These are phyloP conservation scores for Penicillium sp. DNA, from an alignment of 2,329 filamentous ascomycete species.

Conservation along the genomic window DNA sequence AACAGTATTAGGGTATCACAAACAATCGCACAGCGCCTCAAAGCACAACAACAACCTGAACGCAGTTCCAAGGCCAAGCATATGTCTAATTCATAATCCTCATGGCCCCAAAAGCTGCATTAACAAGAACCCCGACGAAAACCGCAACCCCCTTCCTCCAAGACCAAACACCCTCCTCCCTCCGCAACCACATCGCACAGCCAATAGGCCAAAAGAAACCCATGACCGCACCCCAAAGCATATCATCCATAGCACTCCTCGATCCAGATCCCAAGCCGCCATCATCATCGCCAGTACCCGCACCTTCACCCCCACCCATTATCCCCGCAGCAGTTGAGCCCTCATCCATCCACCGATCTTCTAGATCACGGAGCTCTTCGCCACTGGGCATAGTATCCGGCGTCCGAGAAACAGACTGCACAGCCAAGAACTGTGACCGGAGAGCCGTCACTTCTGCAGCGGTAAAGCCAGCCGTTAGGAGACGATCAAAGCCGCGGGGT, in stretches of 20 bases:
- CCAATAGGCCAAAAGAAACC: conserved; percentile 96
- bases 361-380: conserved; percentile 71
- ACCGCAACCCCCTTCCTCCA: conserved; percentile 84
- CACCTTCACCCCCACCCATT: conserved; percentile 45
- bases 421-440: conserved; percentile 82
- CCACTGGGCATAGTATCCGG: conserved; percentile 86
- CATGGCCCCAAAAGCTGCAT: conserved; percentile 73
- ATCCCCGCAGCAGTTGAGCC: conserved; percentile 36
- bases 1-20: neutral
- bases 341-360: conserved; percentile 88
- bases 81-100: conserved; percentile 49
- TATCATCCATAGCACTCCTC: conserved; percentile 70
- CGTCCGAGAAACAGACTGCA: conserved; percentile 78
- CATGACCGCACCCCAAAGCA: conserved; percentile 83
- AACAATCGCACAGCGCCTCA: neutral
- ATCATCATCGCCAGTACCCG: conserved; percentile 36
- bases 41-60: neutral
- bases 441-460: conserved; percentile 79
- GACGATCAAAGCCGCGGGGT: conserved; percentile 83
- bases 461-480: conserved; percentile 79
- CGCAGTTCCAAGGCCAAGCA: neutral
- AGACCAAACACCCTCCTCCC: conserved; percentile 85
- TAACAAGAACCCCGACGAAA: conserved; percentile 77
- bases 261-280: conserved; percentile 44
- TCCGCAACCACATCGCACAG: conserved; percentile 77